phyloP scores from a whole-genome alignment of 106 monocot genomes.

The Narthecium ossifragum region DNA sequence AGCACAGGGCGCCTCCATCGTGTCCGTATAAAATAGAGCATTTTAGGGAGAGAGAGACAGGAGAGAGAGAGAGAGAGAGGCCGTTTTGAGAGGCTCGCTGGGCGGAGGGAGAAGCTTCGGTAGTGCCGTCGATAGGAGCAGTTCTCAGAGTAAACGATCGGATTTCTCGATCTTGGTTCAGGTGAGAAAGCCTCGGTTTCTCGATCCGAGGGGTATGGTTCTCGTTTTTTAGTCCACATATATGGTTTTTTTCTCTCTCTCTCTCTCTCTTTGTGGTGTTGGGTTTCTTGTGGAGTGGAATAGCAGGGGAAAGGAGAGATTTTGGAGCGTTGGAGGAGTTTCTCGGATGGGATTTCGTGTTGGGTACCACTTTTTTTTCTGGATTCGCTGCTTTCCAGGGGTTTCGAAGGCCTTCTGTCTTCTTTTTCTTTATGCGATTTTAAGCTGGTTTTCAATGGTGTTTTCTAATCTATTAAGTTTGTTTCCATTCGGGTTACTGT shows the following conservation, averaged over 20 bases:
- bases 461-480: neutral
- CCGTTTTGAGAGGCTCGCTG: neutral
- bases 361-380: too few relatives aligned
- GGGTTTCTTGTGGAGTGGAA: neutral
- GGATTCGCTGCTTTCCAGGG: too few relatives aligned
- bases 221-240: neutral
- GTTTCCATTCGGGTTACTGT: neutral
- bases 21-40: neutral
- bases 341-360: too few relatives aligned
- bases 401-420: too few relatives aligned
- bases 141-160: neutral
- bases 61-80: slow-evolving; percentile 5
- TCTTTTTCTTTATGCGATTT: too few relatives aligned
- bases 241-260: neutral
- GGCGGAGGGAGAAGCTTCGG: slow-evolving; percentile 7
- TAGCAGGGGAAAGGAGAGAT: neutral
- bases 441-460: neutral
- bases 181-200: neutral
- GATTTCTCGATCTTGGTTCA: neutral
- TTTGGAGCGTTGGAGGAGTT: too few relatives aligned
- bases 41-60: slow-evolving; percentile 2
- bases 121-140: slow-evolving; percentile 1
- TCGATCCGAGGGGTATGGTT: neutral
- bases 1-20: neutral
- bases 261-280: neutral